Evolutionary conservation across 306 rosid genomes (phyloP), one percentile per base, ranked within the genome.

Genomic region (Abrus pulchellus): DNA sequence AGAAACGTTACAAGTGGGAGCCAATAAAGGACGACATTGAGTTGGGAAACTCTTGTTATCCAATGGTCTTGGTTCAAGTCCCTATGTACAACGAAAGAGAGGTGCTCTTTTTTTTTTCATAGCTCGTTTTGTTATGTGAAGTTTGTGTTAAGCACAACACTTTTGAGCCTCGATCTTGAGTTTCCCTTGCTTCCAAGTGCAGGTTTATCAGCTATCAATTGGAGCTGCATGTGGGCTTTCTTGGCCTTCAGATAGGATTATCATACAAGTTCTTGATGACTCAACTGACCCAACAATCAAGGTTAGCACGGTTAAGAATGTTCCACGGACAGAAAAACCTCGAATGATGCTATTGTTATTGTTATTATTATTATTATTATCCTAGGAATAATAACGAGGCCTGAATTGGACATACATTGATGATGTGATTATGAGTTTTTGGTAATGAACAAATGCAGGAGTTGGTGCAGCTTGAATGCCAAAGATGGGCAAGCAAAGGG

Each of bases 1-100:
- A 93, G 47, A 95, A 93, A 77, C 84, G 96, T 45, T 95, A 89
- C 81, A 95, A 89, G 64, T 95, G 97, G 92, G 99, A 95, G 85
- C 85, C 98, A 48, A 83, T 90, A 43, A 93, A 90, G 83, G 97
- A 95, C 32, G 98, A 93, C 30, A 62, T 86, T 4, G 99, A 95
- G 93, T 74, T 95, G 14, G 99, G 97, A 0, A 91, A 90, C 92
- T 88, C 91, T 2, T 87, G 83, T 83, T 88, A 91, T 70, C 99
- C 99, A 0, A 89, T 90, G 96, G 97, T 95, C 27, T 88, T 95
- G 3, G 91, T 95, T 50, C 99, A 95, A 84, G 88, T 95, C 82
- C 99, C 99, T 13, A 95, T 95, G 99, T 95, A 84, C 82, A 95
- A 95, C 36, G 99, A 95, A 86, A 86, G 92, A 90, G 99, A 95